Percentiles rank a stretch among this genome's conserved stretches.
Conservation (phyloP, 768 basidiomycete genomes). For the Psilocybe cubensis region DNA sequence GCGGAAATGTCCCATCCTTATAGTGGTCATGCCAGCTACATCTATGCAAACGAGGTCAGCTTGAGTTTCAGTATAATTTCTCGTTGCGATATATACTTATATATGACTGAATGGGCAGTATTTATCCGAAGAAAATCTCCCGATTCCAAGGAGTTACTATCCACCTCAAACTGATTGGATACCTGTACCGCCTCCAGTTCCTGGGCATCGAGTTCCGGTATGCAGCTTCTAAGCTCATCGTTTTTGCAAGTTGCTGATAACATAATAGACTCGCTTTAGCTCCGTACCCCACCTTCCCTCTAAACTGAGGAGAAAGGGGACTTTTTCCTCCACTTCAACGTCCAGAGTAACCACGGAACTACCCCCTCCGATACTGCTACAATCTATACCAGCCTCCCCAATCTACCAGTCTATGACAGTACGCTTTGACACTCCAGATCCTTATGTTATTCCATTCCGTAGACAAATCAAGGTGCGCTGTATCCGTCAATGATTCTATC, state of each 20-base stretch:
- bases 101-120: neutral
- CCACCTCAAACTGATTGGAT: conserved; percentile 12
- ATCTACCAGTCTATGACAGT: conserved; percentile 16
- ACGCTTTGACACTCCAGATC: conserved; percentile 17
- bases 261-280: neutral
- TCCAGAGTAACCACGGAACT: conserved; percentile 9
- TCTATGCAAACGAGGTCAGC: conserved; percentile 34
- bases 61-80: neutral
- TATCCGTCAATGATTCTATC: no score
- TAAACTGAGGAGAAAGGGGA: neutral
- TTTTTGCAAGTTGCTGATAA: neutral
- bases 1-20: conserved; percentile 34
- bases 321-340: neutral
- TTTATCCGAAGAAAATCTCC: conserved; percentile 3
- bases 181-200: conserved; percentile 6
- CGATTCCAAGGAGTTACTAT: conserved; percentile 5
- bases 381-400: neutral
- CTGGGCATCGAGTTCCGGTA: neutral
- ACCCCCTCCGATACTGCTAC: neutral
- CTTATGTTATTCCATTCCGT: conserved; percentile 5
- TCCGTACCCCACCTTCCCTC: neutral
- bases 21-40: conserved; percentile 35
- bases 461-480: conserved; percentile 10
- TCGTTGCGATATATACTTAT: neutral
- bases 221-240: neutral